phyloP scores from a whole-genome alignment of 2,329 filamentous ascomycete genomes.

The Nemania sp. region DNA sequence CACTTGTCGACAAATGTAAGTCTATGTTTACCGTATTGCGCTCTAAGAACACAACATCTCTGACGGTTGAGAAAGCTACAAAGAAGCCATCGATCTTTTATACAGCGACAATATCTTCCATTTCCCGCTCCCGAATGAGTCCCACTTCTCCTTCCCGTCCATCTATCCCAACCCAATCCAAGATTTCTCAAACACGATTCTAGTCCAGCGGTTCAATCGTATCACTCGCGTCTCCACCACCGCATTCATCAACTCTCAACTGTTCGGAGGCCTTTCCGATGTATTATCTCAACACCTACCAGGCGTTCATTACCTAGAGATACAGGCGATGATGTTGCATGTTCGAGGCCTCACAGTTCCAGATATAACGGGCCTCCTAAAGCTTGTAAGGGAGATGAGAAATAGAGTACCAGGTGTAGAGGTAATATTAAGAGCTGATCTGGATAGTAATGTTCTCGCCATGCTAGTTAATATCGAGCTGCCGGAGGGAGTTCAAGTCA shows the following conservation, averaged over 20 bases:
- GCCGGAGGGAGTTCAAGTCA: slow-evolving; percentile 11
- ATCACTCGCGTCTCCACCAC: slow-evolving; percentile 15
- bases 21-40: slow-evolving; percentile 11
- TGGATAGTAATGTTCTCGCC: slow-evolving; percentile 1
- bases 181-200: slow-evolving; percentile 15
- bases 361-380: slow-evolving; percentile 1
- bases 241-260: neutral
- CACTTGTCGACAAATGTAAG: slow-evolving; percentile 26
- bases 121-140: slow-evolving; percentile 7
- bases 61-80: slow-evolving; percentile 20
- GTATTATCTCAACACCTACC: slow-evolving; percentile 15
- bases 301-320: slow-evolving; percentile 19
- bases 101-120: slow-evolving; percentile 18
- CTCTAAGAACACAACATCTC: neutral
- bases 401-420: slow-evolving; percentile 2
- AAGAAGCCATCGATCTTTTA: slow-evolving; percentile 18
- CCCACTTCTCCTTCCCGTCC: neutral
- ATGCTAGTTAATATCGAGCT: slow-evolving; percentile 9
- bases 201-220: slow-evolving; percentile 7
- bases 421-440: slow-evolving; percentile 16
- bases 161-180: slow-evolving; percentile 9
- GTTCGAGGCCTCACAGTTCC: neutral
- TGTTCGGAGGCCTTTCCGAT: slow-evolving; percentile 3
- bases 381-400: neutral
- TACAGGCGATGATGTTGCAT: neutral